Conservation (phyloP, 2,329 filamentous ascomycete species). For the Teratosphaeria nubilosa region DNA sequence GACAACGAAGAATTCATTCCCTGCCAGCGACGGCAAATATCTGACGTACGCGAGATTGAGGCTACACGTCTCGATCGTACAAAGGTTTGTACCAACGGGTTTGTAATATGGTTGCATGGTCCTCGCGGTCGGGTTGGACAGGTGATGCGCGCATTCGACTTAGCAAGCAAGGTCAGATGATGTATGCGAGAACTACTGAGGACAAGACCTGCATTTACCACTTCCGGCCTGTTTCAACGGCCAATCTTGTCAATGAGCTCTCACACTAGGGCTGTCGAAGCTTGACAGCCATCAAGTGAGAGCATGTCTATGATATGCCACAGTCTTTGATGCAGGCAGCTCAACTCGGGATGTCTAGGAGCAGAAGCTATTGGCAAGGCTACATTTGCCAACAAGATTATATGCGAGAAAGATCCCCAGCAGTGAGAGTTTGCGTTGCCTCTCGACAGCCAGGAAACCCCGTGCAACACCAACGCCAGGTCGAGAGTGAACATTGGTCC, state of each 20-base stretch:
- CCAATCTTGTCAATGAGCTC: neutral
- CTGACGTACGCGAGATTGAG: neutral
- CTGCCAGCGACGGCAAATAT: neutral
- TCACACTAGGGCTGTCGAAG: neutral
- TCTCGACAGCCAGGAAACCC: too few species aligned
- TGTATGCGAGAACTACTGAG: neutral
- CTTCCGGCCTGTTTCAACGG: neutral
- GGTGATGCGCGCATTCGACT: neutral
- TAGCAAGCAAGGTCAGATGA: neutral
- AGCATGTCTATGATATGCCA: neutral
- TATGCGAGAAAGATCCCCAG: neutral
- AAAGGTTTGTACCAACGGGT: neutral
- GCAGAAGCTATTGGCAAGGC: neutral
- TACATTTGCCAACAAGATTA: neutral
- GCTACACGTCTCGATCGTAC: neutral
- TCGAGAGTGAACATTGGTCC: too few species aligned
- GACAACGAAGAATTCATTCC: neutral
- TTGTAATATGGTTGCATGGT: neutral
- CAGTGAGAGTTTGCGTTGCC: too few species aligned
- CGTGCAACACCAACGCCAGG: too few species aligned
- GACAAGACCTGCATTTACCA: neutral
- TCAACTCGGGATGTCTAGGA: neutral
- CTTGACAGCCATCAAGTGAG: neutral
- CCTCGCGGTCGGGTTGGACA: neutral
- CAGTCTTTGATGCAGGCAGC: neutral